phyloP scores from a whole-genome alignment of 306 rosid species.

The Nissolia schottii region DNA sequence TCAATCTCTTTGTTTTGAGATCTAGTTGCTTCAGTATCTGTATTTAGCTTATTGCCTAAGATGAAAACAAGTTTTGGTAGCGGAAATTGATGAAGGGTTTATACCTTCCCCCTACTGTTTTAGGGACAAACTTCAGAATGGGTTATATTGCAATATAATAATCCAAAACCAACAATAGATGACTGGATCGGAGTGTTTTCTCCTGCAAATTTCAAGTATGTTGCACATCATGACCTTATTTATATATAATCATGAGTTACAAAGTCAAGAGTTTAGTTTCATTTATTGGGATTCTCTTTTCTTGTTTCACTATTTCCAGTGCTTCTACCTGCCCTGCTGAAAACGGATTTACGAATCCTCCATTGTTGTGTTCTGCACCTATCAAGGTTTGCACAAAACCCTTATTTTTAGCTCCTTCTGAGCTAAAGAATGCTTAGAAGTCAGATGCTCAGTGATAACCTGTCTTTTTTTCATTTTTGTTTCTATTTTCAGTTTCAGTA shows the following conservation, averaged over 20 bases:
- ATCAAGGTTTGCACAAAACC: constrained; percentile 56
- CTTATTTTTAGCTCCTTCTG: not conserved
- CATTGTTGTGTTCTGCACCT: constrained; percentile 78
- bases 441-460: not conserved
- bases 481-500: constrained; percentile 65
- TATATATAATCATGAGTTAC: not conserved
- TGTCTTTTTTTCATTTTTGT: not conserved
- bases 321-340: constrained; percentile 68
- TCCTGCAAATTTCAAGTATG: constrained; percentile 80
- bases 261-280: constrained; percentile 1
- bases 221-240: constrained; percentile 9
- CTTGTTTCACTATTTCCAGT: constrained; percentile 42
- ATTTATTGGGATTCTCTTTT: constrained; percentile 18
- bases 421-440: not conserved
- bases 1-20: not conserved
- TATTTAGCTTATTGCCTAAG: not conserved
- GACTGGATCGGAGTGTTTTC: constrained; percentile 97
- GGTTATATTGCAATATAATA: constrained; percentile 50
- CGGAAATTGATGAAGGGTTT: constrained; percentile 22
- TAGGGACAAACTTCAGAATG: constrained; percentile 73
- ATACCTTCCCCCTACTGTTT: not conserved
- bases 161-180: constrained; percentile 58
- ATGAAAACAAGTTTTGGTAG: not conserved
- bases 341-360: constrained; percentile 35
- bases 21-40: not conserved